Evolutionary conservation across 1,284 basidiomycete species (phyloP), one percentile per base, ranked within the genome.

Genomic region (Puccinia horiana): DNA sequence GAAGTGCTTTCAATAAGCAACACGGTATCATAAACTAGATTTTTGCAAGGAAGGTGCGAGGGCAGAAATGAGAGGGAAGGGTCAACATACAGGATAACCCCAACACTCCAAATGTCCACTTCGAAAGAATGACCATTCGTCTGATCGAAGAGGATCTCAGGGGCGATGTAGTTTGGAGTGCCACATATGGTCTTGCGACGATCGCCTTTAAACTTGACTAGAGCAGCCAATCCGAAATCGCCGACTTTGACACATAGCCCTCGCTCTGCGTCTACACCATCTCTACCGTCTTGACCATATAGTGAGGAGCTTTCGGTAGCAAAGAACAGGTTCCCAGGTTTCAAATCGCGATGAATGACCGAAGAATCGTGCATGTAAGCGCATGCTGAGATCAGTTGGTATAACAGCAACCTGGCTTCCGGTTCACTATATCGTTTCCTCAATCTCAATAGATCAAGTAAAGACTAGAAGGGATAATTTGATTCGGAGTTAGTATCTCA

Each of bases 101-200:
- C 97, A 76, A 97, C 93, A 8, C 93, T 95, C 97, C 96, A 99
- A 12, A 96, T 93, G 86, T 99, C 96, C 49, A 98, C 96, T 88
- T 98, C 96, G 86, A 98, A 99, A 86, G 94, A 95, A 88, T 99
- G 96, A 0, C 96, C 95, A 84, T 95, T 96, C 37, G 92, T 94
- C 63, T 93, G 94, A 87, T 98, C 95, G 87, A 98, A 98, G 83
- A 99, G 88, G 47, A 99, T 95, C 87, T 99, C 96, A 0, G 96
- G 97, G 0, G 97, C 97, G 84, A 99, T 98, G 87, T 99, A 98
- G 87, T 99, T 98, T 0, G 96, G 97, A 0, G 96, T 99, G 8
- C 96, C 97, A 85, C 96, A 98, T 73, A 98, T 96, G 0, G 96
- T 99, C 85, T 90, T 90, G 83, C 35, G 1, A 84, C 96, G 89